A percentile compares a stretch with the other conserved stretches of the same genome.
These are phyloP conservation scores for Stagonosporopsis rhizophila DNA, from an alignment of 2,329 filamentous ascomycete species.

Conservation along the genomic window DNA sequence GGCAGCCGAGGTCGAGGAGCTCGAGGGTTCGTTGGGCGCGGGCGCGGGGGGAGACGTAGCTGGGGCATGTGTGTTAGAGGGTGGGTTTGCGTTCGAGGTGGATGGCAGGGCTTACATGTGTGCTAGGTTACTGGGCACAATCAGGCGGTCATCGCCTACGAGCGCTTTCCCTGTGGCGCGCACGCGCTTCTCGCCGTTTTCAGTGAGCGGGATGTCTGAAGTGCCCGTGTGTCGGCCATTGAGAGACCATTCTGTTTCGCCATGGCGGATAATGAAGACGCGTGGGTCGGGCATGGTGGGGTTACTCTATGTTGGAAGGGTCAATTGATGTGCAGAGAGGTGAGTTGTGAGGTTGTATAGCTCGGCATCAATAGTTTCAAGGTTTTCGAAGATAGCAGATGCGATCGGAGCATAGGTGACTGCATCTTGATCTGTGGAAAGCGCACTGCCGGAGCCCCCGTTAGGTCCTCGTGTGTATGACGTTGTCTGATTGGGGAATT, in stretches of 20 bases:
- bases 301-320: neutral
- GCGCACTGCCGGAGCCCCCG: slow-evolving; percentile 2
- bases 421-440: slow-evolving; percentile 10
- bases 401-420: too few relatives aligned
- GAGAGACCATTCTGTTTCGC: slow-evolving; percentile 95
- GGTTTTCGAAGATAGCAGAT: neutral
- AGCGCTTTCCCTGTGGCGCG: slow-evolving; percentile 77
- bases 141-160: slow-evolving; percentile 82
- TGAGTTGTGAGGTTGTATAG: neutral
- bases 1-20: slow-evolving; percentile 76
- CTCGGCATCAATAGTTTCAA: neutral
- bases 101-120: slow-evolving; percentile 70
- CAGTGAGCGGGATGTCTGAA: slow-evolving; percentile 86
- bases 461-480: slow-evolving; percentile 12
- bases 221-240: slow-evolving; percentile 78
- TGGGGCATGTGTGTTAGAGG: slow-evolving; percentile 31
- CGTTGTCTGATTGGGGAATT: slow-evolving; percentile 7
- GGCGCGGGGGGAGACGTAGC: slow-evolving; percentile 84
- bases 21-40: slow-evolving; percentile 91
- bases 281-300: slow-evolving; percentile 53
- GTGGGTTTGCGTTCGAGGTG: neutral
- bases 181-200: slow-evolving; percentile 68
- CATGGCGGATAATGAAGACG: slow-evolving; percentile 73
- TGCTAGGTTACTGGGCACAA: slow-evolving; percentile 79
- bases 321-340: neutral